These are phyloP conservation scores for Stereum hirsutum DNA, from an alignment of 1,284 basidiomycete genomes.

Conservation along the genomic window DNA sequence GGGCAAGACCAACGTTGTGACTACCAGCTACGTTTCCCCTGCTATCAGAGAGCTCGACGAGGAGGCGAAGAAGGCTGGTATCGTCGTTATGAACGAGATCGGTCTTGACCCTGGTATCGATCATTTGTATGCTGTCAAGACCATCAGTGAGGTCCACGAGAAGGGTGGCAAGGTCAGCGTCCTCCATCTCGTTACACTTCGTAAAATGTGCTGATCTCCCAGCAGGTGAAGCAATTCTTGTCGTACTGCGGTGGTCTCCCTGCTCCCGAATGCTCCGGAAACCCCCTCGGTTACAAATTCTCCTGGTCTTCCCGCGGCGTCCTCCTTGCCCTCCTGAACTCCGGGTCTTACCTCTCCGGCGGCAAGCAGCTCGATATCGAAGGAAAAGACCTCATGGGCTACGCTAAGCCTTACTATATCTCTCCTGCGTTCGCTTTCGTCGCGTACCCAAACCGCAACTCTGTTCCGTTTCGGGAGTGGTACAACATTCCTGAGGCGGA, in stretches of 20 bases:
- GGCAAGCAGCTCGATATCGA: slow-evolving; percentile 59
- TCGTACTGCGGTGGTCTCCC: slow-evolving; percentile 97
- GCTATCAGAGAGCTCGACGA: slow-evolving; percentile 86
- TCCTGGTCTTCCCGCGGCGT: slow-evolving; percentile 98
- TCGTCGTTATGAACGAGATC: slow-evolving; percentile 97
- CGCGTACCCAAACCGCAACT: slow-evolving; percentile 97
- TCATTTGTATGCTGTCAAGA: slow-evolving; percentile 96
- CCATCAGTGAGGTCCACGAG: slow-evolving; percentile 88
- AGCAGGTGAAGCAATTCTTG: slow-evolving; percentile 84
- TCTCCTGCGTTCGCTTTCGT: slow-evolving; percentile 95
- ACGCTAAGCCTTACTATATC: slow-evolving; percentile 93
- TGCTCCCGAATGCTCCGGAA: slow-evolving; percentile 83
- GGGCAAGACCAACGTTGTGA: slow-evolving; percentile 92
- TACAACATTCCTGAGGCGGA: slow-evolving; percentile 94
- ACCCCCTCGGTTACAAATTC: slow-evolving; percentile 99
- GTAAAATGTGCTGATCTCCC: neutral
- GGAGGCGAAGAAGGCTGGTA: slow-evolving; percentile 82
- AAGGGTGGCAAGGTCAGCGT: slow-evolving; percentile 81
- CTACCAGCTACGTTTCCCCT: slow-evolving; percentile 90
- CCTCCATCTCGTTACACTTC: neutral
- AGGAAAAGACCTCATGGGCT: slow-evolving; percentile 73
- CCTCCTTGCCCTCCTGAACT: slow-evolving; percentile 90
- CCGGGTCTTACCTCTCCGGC: slow-evolving; percentile 73
- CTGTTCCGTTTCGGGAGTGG: slow-evolving; percentile 75
- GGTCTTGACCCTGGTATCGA: slow-evolving; percentile 95